Evolutionary conservation across 1,139 yeast species (phyloP).

Genomic region (Suzukiozyma palmioleophila): DNA sequence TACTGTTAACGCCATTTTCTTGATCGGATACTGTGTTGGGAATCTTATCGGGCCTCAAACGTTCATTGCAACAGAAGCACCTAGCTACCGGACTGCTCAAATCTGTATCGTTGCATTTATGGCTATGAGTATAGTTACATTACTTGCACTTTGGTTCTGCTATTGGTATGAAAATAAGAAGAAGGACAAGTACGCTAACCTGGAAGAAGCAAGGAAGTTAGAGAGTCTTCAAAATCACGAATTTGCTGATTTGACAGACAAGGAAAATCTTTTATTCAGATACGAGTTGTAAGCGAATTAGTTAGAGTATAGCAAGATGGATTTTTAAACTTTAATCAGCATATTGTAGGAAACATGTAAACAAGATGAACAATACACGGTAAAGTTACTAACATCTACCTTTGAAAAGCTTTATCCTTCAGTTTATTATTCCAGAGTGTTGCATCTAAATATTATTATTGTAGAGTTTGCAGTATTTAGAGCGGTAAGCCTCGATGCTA

Average conservation of each 20-base stretch:
- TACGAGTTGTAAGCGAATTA: constrained; percentile 27
- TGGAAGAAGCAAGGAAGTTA: constrained; percentile 11
- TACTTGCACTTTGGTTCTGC: constrained; percentile 24
- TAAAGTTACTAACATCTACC: too few species aligned
- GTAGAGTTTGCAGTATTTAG: too few species aligned
- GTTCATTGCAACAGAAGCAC: constrained; percentile 50
- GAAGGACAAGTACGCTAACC: constrained; percentile 16
- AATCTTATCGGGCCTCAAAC: constrained; percentile 72
- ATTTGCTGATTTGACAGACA: constrained; percentile 60
- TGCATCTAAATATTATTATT: too few species aligned
- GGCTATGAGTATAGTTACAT: constrained; percentile 18
- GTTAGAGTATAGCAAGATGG: too few species aligned
- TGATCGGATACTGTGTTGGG: constrained; percentile 64
- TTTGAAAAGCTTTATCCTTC: too few species aligned
- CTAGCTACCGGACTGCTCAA: constrained; percentile 46
- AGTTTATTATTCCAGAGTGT: too few species aligned
- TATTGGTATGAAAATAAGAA: constrained; percentile 24
- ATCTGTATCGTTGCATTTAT: constrained; percentile 31
- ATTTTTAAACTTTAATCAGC: too few species aligned
- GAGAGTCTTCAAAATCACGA: constrained; percentile 44
- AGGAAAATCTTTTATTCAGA: constrained; percentile 60
- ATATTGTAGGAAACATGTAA: too few species aligned
- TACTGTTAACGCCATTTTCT: constrained; percentile 53
- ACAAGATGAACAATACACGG: too few species aligned
- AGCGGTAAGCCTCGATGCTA: too few species aligned